These are phyloP conservation scores for Macrolepiota dolichaula DNA, from an alignment of 768 basidiomycete genomes.

Conservation along the genomic window DNA sequence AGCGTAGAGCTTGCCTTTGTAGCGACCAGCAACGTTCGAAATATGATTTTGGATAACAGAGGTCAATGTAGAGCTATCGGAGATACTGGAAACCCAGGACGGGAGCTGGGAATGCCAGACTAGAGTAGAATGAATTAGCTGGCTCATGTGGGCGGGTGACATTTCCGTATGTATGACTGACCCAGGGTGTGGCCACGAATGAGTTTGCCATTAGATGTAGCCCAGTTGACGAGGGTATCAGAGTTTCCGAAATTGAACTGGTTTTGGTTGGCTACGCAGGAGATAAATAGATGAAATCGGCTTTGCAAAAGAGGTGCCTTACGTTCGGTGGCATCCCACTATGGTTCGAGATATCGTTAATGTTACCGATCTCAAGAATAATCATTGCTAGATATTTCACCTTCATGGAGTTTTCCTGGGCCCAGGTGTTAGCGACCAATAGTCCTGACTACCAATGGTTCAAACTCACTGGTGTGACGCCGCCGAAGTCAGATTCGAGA, in stretches of 20 bases:
- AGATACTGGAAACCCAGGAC: slow-evolving; percentile 26
- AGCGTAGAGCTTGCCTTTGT: slow-evolving; percentile 32
- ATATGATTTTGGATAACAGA: slow-evolving; percentile 37
- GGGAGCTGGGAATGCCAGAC: slow-evolving; percentile 32
- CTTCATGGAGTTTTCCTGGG: slow-evolving; percentile 38
- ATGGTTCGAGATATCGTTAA: not conserved
- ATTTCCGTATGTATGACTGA: not conserved
- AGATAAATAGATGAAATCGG: not conserved
- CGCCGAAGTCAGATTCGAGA: slow-evolving; percentile 34
- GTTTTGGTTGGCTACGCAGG: slow-evolving; percentile 23
- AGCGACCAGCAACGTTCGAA: slow-evolving; percentile 31
- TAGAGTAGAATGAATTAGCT: not conserved
- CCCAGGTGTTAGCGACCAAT: not conserved
- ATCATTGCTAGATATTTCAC: slow-evolving; percentile 13
- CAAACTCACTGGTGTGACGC: slow-evolving; percentile 31
- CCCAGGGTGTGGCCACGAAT: slow-evolving; percentile 36
- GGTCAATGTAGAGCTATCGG: slow-evolving; percentile 26
- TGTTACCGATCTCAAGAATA: not conserved
- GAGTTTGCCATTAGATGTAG: slow-evolving; percentile 33
- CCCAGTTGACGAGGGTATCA: slow-evolving; percentile 38
- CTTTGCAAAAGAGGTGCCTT: not conserved
- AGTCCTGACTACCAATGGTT: not conserved
- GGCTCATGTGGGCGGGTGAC: not conserved
- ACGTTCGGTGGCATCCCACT: slow-evolving; percentile 43
- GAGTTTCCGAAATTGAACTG: slow-evolving; percentile 30